phyloP scores from a whole-genome alignment of 768 basidiomycete species.

The Dendrothele bispora region DNA sequence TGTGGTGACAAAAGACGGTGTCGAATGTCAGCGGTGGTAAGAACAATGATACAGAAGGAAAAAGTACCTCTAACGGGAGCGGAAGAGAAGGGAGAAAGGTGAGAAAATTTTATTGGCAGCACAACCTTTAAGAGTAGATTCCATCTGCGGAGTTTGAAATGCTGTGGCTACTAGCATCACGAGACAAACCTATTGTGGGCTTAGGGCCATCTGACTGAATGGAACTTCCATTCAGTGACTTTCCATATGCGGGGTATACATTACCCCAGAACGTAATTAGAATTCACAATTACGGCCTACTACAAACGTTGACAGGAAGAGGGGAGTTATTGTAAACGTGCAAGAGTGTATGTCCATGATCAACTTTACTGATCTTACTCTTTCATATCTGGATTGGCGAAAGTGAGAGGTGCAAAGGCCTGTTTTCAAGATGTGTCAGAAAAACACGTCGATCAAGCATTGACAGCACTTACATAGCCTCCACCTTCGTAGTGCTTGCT shows the following conservation, averaged over 20 bases:
- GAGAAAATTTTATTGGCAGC: slow-evolving; percentile 13
- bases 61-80: slow-evolving; percentile 45
- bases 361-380: too few species aligned
- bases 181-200: background rate
- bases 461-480: slow-evolving; percentile 71
- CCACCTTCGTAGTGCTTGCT: slow-evolving; percentile 93
- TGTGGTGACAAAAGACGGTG: slow-evolving; percentile 31
- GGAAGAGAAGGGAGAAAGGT: slow-evolving; percentile 32
- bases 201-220: background rate
- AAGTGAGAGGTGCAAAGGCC: slow-evolving; percentile 50
- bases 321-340: too few species aligned
- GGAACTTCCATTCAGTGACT: too few species aligned
- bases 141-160: slow-evolving; percentile 32
- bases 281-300: too few species aligned
- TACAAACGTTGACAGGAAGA: too few species aligned
- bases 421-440: slow-evolving; percentile 29
- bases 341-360: too few species aligned
- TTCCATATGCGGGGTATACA: too few species aligned
- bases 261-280: too few species aligned
- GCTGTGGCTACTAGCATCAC: background rate
- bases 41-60: slow-evolving; percentile 63
- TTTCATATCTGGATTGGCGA: slow-evolving; percentile 40
- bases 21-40: slow-evolving; percentile 45
- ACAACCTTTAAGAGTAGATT: slow-evolving; percentile 31
- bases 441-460: slow-evolving; percentile 12